phyloP scores from a whole-genome alignment of 1,284 basidiomycete genomes.

The Salmacisia buchloeana region DNA sequence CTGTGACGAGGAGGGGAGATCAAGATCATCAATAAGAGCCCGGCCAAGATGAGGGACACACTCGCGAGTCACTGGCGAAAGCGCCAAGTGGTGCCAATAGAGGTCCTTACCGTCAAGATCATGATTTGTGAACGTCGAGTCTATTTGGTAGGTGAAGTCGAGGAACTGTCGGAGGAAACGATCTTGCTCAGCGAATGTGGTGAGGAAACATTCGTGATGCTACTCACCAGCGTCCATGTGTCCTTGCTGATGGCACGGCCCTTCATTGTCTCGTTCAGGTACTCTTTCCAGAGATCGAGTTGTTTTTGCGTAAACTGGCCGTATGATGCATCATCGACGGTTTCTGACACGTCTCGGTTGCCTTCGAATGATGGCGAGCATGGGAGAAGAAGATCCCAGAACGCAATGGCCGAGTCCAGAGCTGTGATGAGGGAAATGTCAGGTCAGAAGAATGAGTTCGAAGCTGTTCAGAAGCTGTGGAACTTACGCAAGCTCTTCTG shows the following conservation, averaged over 20 bases:
- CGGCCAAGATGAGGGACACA: no score
- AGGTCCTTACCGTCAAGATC: conserved; percentile 69
- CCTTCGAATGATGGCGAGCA: conserved; percentile 64
- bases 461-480: neutral
- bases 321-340: conserved; percentile 13
- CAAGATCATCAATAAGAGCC: no score
- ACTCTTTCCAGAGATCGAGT: conserved; percentile 77
- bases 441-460: conserved; percentile 22
- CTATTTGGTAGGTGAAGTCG: conserved; percentile 74
- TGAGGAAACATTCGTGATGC: neutral
- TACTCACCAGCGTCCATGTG: conserved; percentile 70
- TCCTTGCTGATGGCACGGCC: conserved; percentile 84
- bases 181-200: conserved; percentile 6
- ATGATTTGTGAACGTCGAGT: conserved; percentile 72
- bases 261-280: conserved; percentile 62
- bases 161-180: conserved; percentile 55
- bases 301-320: conserved; percentile 66
- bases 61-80: conserved; percentile 2
- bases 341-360: conserved; percentile 31
- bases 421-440: conserved; percentile 51
- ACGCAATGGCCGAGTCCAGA: conserved; percentile 68
- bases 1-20: conserved; percentile 52
- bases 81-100: neutral
- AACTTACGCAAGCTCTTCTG: conserved; percentile 54
- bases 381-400: conserved; percentile 79